These are phyloP conservation scores for Bipolaris gigantea DNA, from an alignment of 2,329 filamentous ascomycete genomes.

Conservation along the genomic window DNA sequence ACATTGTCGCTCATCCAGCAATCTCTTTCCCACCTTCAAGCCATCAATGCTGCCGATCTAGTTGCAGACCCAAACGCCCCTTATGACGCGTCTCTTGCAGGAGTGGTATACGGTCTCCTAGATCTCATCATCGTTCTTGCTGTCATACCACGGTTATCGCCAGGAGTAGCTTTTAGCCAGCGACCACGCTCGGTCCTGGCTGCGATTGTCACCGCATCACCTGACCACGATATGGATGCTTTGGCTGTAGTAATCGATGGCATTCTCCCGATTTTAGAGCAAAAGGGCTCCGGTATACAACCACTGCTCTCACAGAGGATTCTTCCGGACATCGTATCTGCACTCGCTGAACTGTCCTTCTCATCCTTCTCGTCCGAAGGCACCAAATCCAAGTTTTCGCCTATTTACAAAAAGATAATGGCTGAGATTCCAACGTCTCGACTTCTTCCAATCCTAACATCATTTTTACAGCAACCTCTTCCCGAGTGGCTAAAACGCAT, in stretches of 20 bases:
- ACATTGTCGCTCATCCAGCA: constrained; percentile 27
- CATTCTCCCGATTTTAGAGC: constrained; percentile 31
- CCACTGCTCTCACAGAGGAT: constrained; percentile 42
- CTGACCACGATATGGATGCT: constrained; percentile 11
- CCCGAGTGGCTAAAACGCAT: constrained; percentile 63
- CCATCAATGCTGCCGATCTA: constrained; percentile 41
- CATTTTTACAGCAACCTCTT: constrained; percentile 64
- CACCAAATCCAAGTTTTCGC: constrained; percentile 14
- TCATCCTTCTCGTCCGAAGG: constrained; percentile 25
- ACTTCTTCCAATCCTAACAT: constrained; percentile 64
- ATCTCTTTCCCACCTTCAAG: constrained; percentile 36
- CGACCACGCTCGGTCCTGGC: constrained; percentile 41
- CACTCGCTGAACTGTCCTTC: constrained; percentile 40
- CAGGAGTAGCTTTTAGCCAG: constrained; percentile 37
- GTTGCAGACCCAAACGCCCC: constrained; percentile 36
- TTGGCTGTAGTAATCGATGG: constrained; percentile 20
- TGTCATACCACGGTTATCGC: constrained; percentile 41
- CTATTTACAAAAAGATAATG: constrained; percentile 25
- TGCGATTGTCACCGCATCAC: constrained; percentile 13
- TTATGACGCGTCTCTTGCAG: constrained; percentile 44
- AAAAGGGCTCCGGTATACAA: constrained; percentile 37
- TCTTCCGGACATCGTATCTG: constrained; percentile 42
- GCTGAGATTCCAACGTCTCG: constrained; percentile 52
- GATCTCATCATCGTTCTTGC: constrained; percentile 40
- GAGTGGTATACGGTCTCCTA: constrained; percentile 44